Percentiles rank a stretch among this genome's conserved stretches.
Evolutionary conservation across 2,329 filamentous ascomycete genomes (phyloP).

Genomic region (Xylariaceae sp.): DNA sequence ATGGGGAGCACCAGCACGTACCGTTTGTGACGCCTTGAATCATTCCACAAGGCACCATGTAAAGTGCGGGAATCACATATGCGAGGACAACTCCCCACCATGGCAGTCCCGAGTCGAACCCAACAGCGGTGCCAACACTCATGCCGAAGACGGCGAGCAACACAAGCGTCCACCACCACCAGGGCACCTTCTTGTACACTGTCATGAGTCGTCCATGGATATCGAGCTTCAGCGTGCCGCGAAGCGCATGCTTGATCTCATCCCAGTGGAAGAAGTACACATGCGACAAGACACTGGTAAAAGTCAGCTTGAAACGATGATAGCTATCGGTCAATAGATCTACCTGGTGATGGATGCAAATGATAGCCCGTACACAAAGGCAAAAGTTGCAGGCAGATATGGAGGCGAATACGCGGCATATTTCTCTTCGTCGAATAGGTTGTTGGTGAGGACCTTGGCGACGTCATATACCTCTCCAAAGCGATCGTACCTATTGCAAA

Average conservation of each 20-base stretch:
- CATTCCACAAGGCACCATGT: slow-evolving; percentile 41
- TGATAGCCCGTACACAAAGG: slow-evolving; percentile 23
- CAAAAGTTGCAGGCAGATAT: slow-evolving; percentile 21
- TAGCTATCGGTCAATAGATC: neutral
- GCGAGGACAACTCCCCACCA: slow-evolving; percentile 41
- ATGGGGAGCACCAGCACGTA: no score
- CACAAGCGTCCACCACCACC: slow-evolving; percentile 39
- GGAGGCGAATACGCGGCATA: slow-evolving; percentile 46
- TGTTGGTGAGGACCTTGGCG: slow-evolving; percentile 40
- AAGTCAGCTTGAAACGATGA: slow-evolving; percentile 1
- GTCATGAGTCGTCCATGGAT: slow-evolving; percentile 39
- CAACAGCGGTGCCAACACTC: slow-evolving; percentile 21
- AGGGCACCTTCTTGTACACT: slow-evolving; percentile 34
- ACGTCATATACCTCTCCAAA: slow-evolving; percentile 45
- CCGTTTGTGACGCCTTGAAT: slow-evolving; percentile 45
- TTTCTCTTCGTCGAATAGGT: slow-evolving; percentile 40
- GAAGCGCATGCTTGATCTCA: slow-evolving; percentile 24
- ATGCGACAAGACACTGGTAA: slow-evolving; percentile 26
- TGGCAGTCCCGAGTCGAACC: slow-evolving; percentile 39
- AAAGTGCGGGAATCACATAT: slow-evolving; percentile 34
- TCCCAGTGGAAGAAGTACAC: slow-evolving; percentile 51
- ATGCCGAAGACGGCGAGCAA: slow-evolving; percentile 25
- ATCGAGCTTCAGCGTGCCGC: slow-evolving; percentile 29
- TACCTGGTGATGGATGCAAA: slow-evolving; percentile 27
- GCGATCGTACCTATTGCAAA: slow-evolving; percentile 43